These are phyloP conservation scores for Mrakia frigida DNA, from an alignment of 768 basidiomycete genomes.

Conservation along the genomic window DNA sequence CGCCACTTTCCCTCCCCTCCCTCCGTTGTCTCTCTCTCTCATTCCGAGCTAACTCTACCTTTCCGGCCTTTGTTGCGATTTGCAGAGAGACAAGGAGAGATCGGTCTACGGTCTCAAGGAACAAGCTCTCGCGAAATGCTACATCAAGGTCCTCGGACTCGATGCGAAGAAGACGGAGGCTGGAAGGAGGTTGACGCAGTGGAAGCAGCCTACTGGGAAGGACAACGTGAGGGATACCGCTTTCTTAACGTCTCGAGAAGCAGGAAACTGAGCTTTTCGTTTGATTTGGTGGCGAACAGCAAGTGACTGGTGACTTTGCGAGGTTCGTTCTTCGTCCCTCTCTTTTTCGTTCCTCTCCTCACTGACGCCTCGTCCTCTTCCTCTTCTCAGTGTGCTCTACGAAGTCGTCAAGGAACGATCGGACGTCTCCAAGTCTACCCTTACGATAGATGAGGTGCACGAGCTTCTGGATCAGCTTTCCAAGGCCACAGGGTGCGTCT, in stretches of 20 bases:
- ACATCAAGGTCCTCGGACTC: constrained; percentile 82
- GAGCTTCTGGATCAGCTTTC: constrained; percentile 70
- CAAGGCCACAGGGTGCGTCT: constrained; percentile 38
- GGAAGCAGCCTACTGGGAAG: constrained; percentile 53
- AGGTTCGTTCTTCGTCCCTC: constrained; percentile 34
- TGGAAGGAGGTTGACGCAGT: constrained; percentile 73
- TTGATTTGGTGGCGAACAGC: background rate
- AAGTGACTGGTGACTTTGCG: constrained; percentile 70
- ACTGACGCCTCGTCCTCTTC: background rate
- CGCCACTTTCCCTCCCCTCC: background rate
- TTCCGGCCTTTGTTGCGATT: background rate
- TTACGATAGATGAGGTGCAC: constrained; percentile 82
- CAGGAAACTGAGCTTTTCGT: background rate
- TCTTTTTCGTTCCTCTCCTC: background rate
- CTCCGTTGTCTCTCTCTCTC: background rate
- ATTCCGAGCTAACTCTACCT: background rate
- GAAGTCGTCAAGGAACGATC: constrained; percentile 71
- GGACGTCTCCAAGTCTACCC: constrained; percentile 63
- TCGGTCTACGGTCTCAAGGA: constrained; percentile 92
- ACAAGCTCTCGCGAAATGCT: constrained; percentile 84
- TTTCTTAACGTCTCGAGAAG: background rate
- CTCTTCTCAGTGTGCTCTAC: constrained; percentile 57
- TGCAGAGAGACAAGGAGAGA: constrained; percentile 86
- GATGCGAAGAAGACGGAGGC: constrained; percentile 55
- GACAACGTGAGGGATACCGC: background rate